phyloP scores from a whole-genome alignment of 2,329 filamentous ascomycete genomes.

The Aspergillus fischeri region DNA sequence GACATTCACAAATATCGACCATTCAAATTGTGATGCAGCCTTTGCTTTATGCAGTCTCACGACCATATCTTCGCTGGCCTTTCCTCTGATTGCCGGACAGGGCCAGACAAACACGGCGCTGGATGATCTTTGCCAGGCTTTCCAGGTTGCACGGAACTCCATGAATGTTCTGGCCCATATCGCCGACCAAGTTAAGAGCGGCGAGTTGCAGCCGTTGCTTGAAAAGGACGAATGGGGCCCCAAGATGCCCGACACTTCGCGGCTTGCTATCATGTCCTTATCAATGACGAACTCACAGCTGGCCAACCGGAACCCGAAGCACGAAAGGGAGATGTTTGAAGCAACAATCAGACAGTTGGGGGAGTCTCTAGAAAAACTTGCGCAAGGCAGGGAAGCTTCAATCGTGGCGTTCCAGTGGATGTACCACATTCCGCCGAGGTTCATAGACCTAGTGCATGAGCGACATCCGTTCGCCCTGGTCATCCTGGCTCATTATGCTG shows the following conservation, averaged over 20 bases:
- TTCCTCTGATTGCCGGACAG: conserved; percentile 13
- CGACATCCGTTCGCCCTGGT: conserved; percentile 40
- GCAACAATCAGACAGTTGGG: conserved; percentile 25
- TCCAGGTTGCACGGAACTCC: conserved; percentile 28
- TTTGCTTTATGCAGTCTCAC: conserved; percentile 34
- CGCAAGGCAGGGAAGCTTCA: conserved; percentile 26
- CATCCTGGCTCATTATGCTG: conserved; percentile 42
- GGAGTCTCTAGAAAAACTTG: conserved; percentile 24
- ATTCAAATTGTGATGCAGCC: conserved; percentile 30
- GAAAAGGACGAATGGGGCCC: conserved; percentile 17
- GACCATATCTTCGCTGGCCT: conserved; percentile 33
- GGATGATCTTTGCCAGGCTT: conserved; percentile 29
- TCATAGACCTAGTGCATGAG: conserved; percentile 45
- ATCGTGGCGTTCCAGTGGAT: conserved; percentile 52
- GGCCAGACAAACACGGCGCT: conserved; percentile 13
- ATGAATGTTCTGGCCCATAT: conserved; percentile 21
- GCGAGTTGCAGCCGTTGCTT: conserved; percentile 26
- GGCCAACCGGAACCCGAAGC: conserved; percentile 15
- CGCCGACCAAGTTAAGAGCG: conserved; percentile 20
- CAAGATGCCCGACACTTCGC: conserved; percentile 35
- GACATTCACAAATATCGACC: conserved; percentile 16
- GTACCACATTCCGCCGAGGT: conserved; percentile 58
- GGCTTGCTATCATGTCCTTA: conserved; percentile 25
- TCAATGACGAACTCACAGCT: conserved; percentile 22
- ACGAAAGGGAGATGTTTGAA: conserved; percentile 26